Conservation (phyloP, 148 eudicot genomes). For the Fagopyrum tataricum region DNA sequence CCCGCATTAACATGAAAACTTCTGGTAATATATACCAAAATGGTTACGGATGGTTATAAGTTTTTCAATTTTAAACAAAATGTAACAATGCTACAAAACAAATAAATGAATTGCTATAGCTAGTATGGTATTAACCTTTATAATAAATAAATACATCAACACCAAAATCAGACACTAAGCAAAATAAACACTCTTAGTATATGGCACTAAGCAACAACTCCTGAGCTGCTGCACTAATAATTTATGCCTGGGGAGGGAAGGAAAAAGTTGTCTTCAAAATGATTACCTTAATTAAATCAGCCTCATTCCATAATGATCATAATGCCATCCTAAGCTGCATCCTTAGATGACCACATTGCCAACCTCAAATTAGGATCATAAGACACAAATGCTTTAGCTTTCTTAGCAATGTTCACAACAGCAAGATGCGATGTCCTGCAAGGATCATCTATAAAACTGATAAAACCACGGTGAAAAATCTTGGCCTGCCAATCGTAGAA, state of each 20-base stretch:
- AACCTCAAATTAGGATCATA: slow-evolving; percentile 84
- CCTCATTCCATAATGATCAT: slow-evolving; percentile 86
- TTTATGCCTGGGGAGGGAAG: background rate
- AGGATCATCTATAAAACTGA: slow-evolving; percentile 83
- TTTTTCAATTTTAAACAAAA: too few relatives aligned
- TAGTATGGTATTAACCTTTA: too few relatives aligned
- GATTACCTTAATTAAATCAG: slow-evolving; percentile 82
- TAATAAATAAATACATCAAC: too few relatives aligned
- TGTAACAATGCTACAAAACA: too few relatives aligned
- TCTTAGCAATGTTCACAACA: slow-evolving; percentile 68
- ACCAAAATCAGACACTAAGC: too few relatives aligned
- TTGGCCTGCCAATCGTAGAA: slow-evolving; percentile 45
- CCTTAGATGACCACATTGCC: slow-evolving; percentile 79
- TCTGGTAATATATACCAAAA: too few relatives aligned
- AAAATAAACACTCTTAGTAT: background rate
- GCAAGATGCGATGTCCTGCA: slow-evolving; percentile 78
- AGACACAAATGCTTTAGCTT: slow-evolving; percentile 60
- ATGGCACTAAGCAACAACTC: background rate
- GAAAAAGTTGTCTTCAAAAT: background rate
- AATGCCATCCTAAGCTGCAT: slow-evolving; percentile 67
- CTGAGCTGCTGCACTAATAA: background rate
- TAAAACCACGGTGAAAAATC: slow-evolving; percentile 82
- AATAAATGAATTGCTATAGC: too few relatives aligned
- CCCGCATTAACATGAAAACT: too few relatives aligned
- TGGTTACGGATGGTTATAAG: too few relatives aligned